Base-by-base conservation (phyloP, 2,329 filamentous ascomycete genomes). In the Aspergillus quadrilineatus region DNA sequence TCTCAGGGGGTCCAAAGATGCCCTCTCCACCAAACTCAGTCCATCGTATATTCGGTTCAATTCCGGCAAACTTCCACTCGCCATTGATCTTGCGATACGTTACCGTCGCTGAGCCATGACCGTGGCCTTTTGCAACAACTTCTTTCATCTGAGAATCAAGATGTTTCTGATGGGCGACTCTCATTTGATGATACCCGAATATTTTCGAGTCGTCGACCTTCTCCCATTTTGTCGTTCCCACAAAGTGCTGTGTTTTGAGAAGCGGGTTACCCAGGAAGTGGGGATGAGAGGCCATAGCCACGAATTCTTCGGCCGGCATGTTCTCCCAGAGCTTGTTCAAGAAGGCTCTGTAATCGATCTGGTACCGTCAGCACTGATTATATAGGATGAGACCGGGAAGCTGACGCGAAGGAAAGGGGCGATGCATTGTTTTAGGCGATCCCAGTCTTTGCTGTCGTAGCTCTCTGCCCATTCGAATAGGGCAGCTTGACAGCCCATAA, bases 261-360 rank as follows among this genome's bases (percentile, higher is more conserved):
- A 81, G 75, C 34, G 79, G 78, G 72, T 85, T 80, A 62, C 83
- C 82, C 26, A 86, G 75, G 57, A 85, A 81, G 2, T 73, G 65
- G 28, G 73, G 69, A 65, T 76, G 74, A 28, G 80, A 81, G 62
- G 82, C 76, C 80, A 85, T 84, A 63, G 67, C 62, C 63, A 85
- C 71, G 73, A 80, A 85, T 37, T 84, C 81, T 6, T 79, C 75
- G 1, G 80, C 78, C 2, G 80, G 76, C 80, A 85, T 84, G 36
- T 77, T 75, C 47, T 60, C 56, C 59, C 56, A 59, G 29, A 56
- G n/a, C 17, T 60, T 56, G 49, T 56, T 80, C 77, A 82, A 77
- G 69, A 85, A 82, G 26, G 78, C 78, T 45, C 80, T 79, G 80
- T 89, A 90, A 78, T 90, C 87, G 65, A 89, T 80, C 79, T 86